Conservation (phyloP, 306 rosid genomes). For the Bauhinia variegata region DNA sequence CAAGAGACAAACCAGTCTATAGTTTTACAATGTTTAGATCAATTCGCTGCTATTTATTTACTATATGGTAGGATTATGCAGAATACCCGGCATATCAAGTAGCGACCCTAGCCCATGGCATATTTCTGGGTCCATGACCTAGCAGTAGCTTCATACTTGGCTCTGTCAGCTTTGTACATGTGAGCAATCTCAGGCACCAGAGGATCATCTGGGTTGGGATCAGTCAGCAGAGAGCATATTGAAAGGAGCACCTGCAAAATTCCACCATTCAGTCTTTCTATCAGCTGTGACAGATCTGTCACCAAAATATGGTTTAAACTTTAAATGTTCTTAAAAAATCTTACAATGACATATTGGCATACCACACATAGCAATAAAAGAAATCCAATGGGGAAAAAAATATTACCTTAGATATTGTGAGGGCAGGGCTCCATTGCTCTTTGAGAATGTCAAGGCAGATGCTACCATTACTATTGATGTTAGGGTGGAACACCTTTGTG, state of each 20-base stretch:
- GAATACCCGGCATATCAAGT: slow-evolving; percentile 9
- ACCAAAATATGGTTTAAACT: neutral
- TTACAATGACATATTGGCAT: neutral
- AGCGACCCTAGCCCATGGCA: slow-evolving; percentile 57
- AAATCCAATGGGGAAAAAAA: neutral
- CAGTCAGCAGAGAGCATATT: slow-evolving; percentile 66
- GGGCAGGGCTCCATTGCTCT: slow-evolving; percentile 67
- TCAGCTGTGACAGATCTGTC: neutral
- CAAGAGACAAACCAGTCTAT: slow-evolving; percentile 11
- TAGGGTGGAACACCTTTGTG: slow-evolving; percentile 60
- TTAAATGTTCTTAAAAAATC: neutral
- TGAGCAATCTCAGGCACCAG: slow-evolving; percentile 71
- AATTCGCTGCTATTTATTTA: slow-evolving; percentile 48
- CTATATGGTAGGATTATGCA: slow-evolving; percentile 32
- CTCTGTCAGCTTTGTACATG: slow-evolving; percentile 60
- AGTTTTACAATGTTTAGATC: slow-evolving; percentile 15
- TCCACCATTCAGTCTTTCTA: slow-evolving; percentile 9
- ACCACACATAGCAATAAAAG: neutral
- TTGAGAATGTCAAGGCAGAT: slow-evolving; percentile 65
- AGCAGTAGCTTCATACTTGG: slow-evolving; percentile 59
- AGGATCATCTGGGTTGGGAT: slow-evolving; percentile 74
- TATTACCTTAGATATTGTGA: slow-evolving; percentile 56
- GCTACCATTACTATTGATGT: slow-evolving; percentile 61
- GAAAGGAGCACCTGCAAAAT: slow-evolving; percentile 61
- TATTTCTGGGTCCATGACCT: slow-evolving; percentile 71